A percentile compares a stretch with the other conserved stretches of the same genome.
Evolutionary conservation across 352 stramenopile species (phyloP).

Genomic region (Pythium folliculosum): DNA sequence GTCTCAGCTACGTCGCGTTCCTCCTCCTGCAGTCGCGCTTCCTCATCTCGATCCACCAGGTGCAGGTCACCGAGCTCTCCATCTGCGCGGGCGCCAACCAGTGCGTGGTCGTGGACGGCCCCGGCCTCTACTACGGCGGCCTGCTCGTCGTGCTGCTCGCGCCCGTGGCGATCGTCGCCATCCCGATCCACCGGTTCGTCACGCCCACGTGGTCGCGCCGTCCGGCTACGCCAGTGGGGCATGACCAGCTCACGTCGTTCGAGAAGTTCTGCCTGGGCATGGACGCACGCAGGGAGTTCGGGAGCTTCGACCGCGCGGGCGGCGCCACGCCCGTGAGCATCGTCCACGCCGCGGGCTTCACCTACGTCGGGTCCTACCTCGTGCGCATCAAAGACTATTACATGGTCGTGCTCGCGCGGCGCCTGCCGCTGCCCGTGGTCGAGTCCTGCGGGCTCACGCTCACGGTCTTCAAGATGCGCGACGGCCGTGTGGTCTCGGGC

Average conservation of each 20-base stretch:
- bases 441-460: conserved; percentile 25
- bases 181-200: conserved; percentile 10
- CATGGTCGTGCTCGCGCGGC: conserved; percentile 21
- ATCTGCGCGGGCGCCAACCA: conserved; percentile 20
- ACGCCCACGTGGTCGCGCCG: not conserved
- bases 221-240: not conserved
- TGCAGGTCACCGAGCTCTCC: conserved; percentile 21
- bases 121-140: conserved; percentile 19
- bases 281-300: conserved; percentile 24
- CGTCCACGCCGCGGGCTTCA: conserved; percentile 27
- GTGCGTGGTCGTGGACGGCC: conserved; percentile 15
- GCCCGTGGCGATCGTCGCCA: conserved; percentile 8
- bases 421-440: conserved; percentile 10
- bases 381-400: conserved; percentile 30
- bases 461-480: conserved; percentile 22
- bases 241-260: conserved; percentile 21
- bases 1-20: conserved; percentile 5
- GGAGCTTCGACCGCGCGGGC: conserved; percentile 6
- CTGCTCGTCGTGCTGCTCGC: conserved; percentile 13
- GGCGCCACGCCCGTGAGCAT: conserved; percentile 25
- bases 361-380: conserved; percentile 23
- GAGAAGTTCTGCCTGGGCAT: conserved; percentile 24
- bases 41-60: conserved; percentile 16
- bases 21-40: conserved; percentile 10
- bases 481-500: conserved; percentile 19